These are phyloP conservation scores for Aspergillus niger DNA, from an alignment of 2,329 filamentous ascomycete genomes.

Conservation along the genomic window DNA sequence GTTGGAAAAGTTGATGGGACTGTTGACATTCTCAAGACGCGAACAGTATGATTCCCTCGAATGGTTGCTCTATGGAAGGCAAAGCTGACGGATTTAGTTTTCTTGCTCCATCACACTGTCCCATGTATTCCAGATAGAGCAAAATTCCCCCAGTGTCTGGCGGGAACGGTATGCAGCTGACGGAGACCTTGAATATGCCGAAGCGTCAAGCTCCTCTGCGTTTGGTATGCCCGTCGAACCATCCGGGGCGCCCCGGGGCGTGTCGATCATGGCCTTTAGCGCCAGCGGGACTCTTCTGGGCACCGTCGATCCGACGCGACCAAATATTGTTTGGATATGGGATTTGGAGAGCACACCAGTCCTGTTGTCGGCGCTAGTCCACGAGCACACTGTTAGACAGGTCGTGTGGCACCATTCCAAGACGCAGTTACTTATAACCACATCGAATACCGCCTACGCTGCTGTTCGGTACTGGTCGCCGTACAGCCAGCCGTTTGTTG, in stretches of 20 bases:
- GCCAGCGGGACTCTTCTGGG: constrained; percentile 39
- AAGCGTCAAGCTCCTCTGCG: constrained; percentile 42
- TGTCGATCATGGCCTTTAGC: constrained; percentile 45
- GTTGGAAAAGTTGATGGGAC: constrained; percentile 55
- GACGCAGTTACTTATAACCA: constrained; percentile 42
- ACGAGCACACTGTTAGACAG: constrained; percentile 45
- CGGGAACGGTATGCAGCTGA: constrained; percentile 34
- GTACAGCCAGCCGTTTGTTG: constrained; percentile 31
- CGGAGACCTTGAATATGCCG: constrained; percentile 37
- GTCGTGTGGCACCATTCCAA: constrained; percentile 43
- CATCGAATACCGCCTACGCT: constrained; percentile 35
- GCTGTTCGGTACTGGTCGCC: constrained; percentile 39
- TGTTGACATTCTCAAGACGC: constrained; percentile 50
- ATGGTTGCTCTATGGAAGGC: neutral
- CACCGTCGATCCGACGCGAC: constrained; percentile 42
- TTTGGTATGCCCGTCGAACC: constrained; percentile 34
- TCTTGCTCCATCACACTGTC: constrained; percentile 38
- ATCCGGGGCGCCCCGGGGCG: constrained; percentile 35
- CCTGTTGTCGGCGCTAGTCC: constrained; percentile 42
- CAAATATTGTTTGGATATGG: constrained; percentile 52
- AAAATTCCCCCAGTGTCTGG: constrained; percentile 37
- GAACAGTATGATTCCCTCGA: constrained; percentile 37
- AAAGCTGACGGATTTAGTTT: constrained; percentile 28
- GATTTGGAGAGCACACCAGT: constrained; percentile 32
- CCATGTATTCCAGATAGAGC: constrained; percentile 35